Evolutionary conservation across 2,329 filamentous ascomycete species (phyloP).

Genomic region (Ophiostoma triangulosporum): DNA sequence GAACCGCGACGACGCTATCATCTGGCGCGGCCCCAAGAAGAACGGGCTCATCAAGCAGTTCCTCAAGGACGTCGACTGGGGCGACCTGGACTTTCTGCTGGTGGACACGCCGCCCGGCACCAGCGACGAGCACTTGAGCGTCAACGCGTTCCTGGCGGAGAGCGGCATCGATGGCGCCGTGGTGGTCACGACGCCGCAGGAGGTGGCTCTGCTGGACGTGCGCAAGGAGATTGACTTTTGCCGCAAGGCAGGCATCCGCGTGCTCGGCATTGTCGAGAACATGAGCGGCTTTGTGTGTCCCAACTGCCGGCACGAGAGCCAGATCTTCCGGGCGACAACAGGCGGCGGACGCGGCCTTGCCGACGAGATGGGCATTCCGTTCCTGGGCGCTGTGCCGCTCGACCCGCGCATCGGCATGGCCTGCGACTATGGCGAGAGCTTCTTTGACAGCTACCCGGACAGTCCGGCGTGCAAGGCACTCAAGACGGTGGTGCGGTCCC

Average conservation of each 20-base stretch:
- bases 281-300: slow-evolving; percentile 97
- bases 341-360: slow-evolving; percentile 73
- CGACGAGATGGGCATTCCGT: slow-evolving; percentile 75
- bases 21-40: slow-evolving; percentile 97
- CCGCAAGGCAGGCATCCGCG: slow-evolving; percentile 76
- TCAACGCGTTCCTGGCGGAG: slow-evolving; percentile 83
- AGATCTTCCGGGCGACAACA: slow-evolving; percentile 86
- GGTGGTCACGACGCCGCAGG: slow-evolving; percentile 87
- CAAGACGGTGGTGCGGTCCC: slow-evolving; percentile 60
- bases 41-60: slow-evolving; percentile 98
- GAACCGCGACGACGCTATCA: slow-evolving; percentile 83
- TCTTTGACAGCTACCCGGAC: slow-evolving; percentile 85
- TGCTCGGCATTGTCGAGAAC: slow-evolving; percentile 89
- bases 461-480: slow-evolving; percentile 81
- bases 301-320: slow-evolving; percentile 65
- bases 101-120: slow-evolving; percentile 95
- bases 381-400: slow-evolving; percentile 77
- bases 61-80: slow-evolving; percentile 95
- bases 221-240: slow-evolving; percentile 98
- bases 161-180: slow-evolving; percentile 89
- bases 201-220: slow-evolving; percentile 83
- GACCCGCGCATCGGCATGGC: slow-evolving; percentile 93
- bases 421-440: slow-evolving; percentile 95
- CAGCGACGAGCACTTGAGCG: slow-evolving; percentile 85
- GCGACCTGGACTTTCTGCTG: slow-evolving; percentile 80